Evolutionary conservation across 345 rosid genomes (phyloP), one percentile per base, ranked within the genome.

Genomic region (Eucalyptus marginata): DNA sequence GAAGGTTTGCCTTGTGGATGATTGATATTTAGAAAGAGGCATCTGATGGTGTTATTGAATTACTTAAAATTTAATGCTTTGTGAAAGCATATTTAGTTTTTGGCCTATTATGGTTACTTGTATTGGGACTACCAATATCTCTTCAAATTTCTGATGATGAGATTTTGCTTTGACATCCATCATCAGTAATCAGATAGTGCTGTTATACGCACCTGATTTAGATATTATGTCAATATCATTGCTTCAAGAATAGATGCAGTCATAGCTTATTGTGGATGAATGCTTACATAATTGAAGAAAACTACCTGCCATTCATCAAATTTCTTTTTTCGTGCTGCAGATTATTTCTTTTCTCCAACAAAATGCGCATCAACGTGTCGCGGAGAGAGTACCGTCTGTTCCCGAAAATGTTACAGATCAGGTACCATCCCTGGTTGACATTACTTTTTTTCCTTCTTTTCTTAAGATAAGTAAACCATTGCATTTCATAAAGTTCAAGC

Each of bases 391-490:
- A 90, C 99, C 98, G 16, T 92, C 96, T 52, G 96, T 98, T 91
- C 99, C 99, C 18, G 98, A 98, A 92, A 98, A 98, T 89, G 99
- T 97, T 86, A 95, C 98, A 4, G 99, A 97, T 91, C 99, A 96
- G 99, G 99, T 97, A 54, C 46, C 33, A 47, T 87, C 47, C 33
- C 52, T 76, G n/a, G 31, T 64, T 44, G 79, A 52, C 71, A 12
- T 40, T 27, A 71, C 86, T 4, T 51, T 44, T 44, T 43, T 25
- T 6, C 52, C 29, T 54, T 47, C 36, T 43, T 56, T 40, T 36
- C 83, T 76, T 76, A 76, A 36, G 47, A 40, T 18, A 71, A 18
- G 83, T 71, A 36, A 68, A 68, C 43, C 83, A 71, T 36, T 71
- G 27, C 83, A 71, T 71, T 71, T 71, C 83, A 36, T 71, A 71